Evolutionary conservation across 2,329 filamentous ascomycete genomes (phyloP), one percentile per base, ranked within the genome.

Genomic region (Cladosporium sphaerospermum): DNA sequence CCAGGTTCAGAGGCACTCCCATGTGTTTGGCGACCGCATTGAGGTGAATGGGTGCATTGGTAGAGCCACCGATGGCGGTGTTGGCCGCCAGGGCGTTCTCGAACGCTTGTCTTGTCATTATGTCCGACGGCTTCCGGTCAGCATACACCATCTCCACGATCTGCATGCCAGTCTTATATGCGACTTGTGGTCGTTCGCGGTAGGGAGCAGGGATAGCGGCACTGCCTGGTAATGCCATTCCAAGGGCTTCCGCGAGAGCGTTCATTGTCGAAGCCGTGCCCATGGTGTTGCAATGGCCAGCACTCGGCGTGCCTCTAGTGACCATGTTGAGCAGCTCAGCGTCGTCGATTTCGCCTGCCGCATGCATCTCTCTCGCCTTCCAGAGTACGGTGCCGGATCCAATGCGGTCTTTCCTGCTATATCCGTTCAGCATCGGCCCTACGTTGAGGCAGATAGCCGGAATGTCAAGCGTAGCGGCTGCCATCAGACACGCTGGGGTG

Each of bases 11-110:
- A 1, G 71, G 63, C 1, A 81, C 73, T 1, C 77, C 77, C 9
- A 78, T 73, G 50, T 81, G 78, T 55, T 75, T 76, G 2, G 78
- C 78, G 18, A 81, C 73, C 9, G 78, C 78, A 37, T 74, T 76
- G 45, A 81, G 65, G 60, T 81, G 78, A 45, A 81, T 79, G 0
- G 78, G 77, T 0, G 78, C 78, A 56, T 81, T 81, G 3, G 78
- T 80, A 56, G 75, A 78, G 11, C 78, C 78, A 23, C 78, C 78
- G 50, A 81, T 78, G 16, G 78, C 78, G 1, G 76, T 77, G 56
- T 79, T 80, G 40, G 71, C 72, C 5, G 75, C 74, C 28, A 81
- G 78, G 6, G 76, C 77, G 55, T 81, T 81, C 64, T 81, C 78
- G 53, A 81, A 81, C 0, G 78, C 77, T 53, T 75, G 64, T 3